Percentiles rank a stretch among this genome's conserved stretches.
These are phyloP conservation scores for Globisporangium acanthophoron DNA, from an alignment of 352 stramenopile genomes.

Conservation along the genomic window DNA sequence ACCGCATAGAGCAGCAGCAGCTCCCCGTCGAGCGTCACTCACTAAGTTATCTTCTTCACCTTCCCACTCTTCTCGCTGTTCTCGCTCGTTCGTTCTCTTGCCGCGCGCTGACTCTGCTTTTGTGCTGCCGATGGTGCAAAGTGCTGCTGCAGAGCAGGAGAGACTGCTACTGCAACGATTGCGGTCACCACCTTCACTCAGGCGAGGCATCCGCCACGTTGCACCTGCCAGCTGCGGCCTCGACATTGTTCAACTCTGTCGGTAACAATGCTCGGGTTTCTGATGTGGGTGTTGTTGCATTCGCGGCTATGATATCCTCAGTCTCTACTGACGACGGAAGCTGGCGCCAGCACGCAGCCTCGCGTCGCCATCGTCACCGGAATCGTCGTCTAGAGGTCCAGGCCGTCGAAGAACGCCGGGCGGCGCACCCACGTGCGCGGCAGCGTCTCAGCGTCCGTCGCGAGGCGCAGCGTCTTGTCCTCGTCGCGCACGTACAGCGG, in stretches of 20 bases:
- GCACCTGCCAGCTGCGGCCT: background rate
- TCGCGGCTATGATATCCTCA: no score
- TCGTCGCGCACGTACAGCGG: slow-evolving; percentile 61
- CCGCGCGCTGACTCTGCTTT: no score
- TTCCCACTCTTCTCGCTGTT: background rate
- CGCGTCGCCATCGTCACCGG: no score
- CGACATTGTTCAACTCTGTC: no score
- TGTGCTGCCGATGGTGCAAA: background rate
- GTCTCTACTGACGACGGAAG: no score
- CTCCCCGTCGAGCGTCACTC: no score
- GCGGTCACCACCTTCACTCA: background rate
- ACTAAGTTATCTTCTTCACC: background rate
- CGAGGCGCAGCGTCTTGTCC: slow-evolving; percentile 51
- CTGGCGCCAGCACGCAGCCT: no score
- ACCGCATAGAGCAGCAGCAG: no score
- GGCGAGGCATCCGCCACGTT: background rate
- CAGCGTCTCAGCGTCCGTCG: slow-evolving; percentile 71
- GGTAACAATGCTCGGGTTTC: no score
- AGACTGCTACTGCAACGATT: background rate
- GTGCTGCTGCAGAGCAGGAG: no score
- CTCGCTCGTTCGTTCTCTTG: no score
- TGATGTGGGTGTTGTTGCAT: no score
- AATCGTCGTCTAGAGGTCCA: slow-evolving; percentile 27
- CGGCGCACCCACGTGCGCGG: slow-evolving; percentile 78
- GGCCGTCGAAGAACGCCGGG: slow-evolving; percentile 62